Base-by-base conservation (phyloP, 768 basidiomycete genomes). In the Arthromyces matolae region DNA sequence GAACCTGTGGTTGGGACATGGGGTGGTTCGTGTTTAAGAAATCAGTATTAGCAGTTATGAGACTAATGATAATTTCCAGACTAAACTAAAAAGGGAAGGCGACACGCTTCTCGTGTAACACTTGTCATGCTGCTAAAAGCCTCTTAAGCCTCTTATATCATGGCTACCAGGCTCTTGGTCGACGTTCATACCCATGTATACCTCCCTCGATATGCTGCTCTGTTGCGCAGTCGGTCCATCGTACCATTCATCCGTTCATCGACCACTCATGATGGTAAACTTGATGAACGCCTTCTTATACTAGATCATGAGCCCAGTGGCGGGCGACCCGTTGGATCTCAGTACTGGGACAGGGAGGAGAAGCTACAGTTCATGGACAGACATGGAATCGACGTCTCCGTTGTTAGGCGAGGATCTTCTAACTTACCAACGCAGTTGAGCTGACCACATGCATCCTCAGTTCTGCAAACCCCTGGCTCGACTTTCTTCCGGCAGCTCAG, bases 161-260 rank as follows among this genome's bases (percentile, higher is more conserved):
- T 63, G 43, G 52, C 67, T 12, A 59, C 61, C 36, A 72, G 64
- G 50, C 64, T 76, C 33, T 61, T 89, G 35, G 79, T 93, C 36
- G 91, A 93, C 68, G 72, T 93, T 25, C 91, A 93, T 71, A 89
- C 88, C 4, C 91, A 93, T 54, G 78, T 92, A 33, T 93, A 90
- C 60, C 77, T 90, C 16, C 87, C 89, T 2, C 76, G 86, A 27
- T 93, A 93, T 64, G 79, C 83, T 16, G 70, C 81, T 0, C 67
- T 90, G 41, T 71, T 93, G 37, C 78, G 87, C 33, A 71, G 79
- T 27, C 79, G 91, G 33, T 64, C 76, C 3, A 62, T 69, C 13
- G 84, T 80, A 1, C 89, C 90, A 19, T 77, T 82, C 32, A 89
- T 91, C 54, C 73, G 86, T 49, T 64, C 69, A 9, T 68, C 70